phyloP scores from a whole-genome alignment of 805 yeast species.

The Suhomyces kilbournensis region DNA sequence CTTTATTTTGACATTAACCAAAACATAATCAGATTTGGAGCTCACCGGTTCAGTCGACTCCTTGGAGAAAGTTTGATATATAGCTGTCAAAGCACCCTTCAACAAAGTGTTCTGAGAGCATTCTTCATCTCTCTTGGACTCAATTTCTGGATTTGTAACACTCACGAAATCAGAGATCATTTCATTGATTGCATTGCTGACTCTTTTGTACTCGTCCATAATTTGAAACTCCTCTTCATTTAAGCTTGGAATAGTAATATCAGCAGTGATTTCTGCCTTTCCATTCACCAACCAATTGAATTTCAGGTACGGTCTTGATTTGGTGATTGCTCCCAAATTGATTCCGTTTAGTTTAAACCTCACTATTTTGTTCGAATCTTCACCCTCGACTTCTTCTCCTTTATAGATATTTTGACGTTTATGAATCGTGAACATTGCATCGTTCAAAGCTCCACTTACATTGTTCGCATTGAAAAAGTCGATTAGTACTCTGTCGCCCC shows the following conservation, averaged over 20 bases:
- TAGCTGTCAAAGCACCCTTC: constrained; percentile 40
- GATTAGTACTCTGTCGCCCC: constrained; percentile 55
- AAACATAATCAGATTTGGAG: constrained; percentile 47
- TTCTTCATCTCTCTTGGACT: not conserved
- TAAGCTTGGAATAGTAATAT: constrained; percentile 66
- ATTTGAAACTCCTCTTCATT: constrained; percentile 15
- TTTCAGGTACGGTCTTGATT: constrained; percentile 35
- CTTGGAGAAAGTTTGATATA: constrained; percentile 38
- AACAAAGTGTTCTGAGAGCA: constrained; percentile 19
- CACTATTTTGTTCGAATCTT: constrained; percentile 24
- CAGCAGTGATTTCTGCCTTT: constrained; percentile 65
- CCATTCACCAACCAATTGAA: constrained; percentile 76
- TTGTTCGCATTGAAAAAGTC: constrained; percentile 70
- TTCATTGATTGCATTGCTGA: constrained; percentile 25
- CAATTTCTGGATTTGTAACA: constrained; percentile 10
- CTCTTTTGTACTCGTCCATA: constrained; percentile 18
- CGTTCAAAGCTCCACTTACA: constrained; percentile 71
- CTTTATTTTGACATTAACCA: constrained; percentile 63
- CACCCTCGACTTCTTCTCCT: constrained; percentile 15
- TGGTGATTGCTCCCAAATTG: constrained; percentile 32
- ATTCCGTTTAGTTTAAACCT: constrained; percentile 43
- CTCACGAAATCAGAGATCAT: constrained; percentile 25
- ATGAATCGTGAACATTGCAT: constrained; percentile 73
- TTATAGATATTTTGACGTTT: constrained; percentile 56
- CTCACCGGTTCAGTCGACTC: constrained; percentile 4